A percentile compares a stretch with the other conserved stretches of the same genome.
These are phyloP conservation scores for Phytophthora syringae DNA, from an alignment of 352 stramenopile species.

Conservation along the genomic window DNA sequence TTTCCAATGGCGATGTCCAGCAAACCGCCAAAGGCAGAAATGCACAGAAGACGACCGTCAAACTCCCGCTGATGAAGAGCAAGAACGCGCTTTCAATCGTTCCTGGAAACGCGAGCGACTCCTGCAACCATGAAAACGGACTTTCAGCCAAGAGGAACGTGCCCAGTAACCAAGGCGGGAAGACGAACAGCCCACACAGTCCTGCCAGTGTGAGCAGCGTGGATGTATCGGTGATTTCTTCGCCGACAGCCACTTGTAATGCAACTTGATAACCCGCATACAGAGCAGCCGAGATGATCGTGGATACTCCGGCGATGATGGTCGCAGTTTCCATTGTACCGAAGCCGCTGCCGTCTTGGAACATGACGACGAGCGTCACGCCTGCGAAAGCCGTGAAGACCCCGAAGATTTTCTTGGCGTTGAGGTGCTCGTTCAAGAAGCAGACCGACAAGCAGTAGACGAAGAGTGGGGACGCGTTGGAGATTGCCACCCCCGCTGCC, in stretches of 20 bases:
- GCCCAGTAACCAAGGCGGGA: constrained; percentile 55
- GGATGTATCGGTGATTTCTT: constrained; percentile 53
- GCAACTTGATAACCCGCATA: constrained; percentile 64
- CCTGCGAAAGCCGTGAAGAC: constrained; percentile 53
- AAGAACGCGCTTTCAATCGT: constrained; percentile 42
- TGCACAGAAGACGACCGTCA: constrained; percentile 61
- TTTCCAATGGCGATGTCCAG: constrained; percentile 69
- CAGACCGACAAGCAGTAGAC: constrained; percentile 76
- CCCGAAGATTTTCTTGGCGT: constrained; percentile 48
- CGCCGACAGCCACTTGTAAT: constrained; percentile 43
- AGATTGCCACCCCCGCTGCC: constrained; percentile 54
- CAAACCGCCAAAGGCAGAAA: constrained; percentile 54
- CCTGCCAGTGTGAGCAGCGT: constrained; percentile 59
- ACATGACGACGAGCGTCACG: constrained; percentile 59
- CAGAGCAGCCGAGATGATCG: constrained; percentile 55
- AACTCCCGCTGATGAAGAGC: constrained; percentile 38
- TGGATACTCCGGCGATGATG: constrained; percentile 47
- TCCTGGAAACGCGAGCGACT: constrained; percentile 51
- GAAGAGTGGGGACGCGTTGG: constrained; percentile 68
- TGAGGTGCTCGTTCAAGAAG: constrained; percentile 55
- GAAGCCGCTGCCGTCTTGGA: constrained; percentile 44
- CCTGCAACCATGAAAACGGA: constrained; percentile 49
- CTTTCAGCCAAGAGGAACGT: constrained; percentile 47
- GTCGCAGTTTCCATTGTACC: constrained; percentile 44
- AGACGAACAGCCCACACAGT: constrained; percentile 52